These are phyloP conservation scores for Agrocybe pediades DNA, from an alignment of 768 basidiomycete genomes.

Conservation along the genomic window DNA sequence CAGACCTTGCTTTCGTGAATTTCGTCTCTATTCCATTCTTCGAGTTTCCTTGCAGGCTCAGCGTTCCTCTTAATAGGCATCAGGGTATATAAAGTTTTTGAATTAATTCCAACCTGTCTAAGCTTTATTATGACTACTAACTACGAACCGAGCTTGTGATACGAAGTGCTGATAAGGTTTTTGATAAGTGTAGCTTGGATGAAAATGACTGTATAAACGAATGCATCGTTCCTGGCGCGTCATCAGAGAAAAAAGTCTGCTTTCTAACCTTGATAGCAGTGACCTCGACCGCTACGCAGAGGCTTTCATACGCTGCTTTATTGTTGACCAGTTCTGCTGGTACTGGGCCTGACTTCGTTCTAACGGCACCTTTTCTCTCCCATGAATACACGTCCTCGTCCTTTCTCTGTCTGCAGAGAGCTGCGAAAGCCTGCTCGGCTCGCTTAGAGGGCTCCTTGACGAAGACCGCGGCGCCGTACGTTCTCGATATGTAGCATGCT, in stretches of 20 bases:
- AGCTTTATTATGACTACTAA: too few relatives aligned
- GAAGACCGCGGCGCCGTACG: conserved; percentile 4
- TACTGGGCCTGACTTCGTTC: neutral
- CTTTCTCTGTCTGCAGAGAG: neutral
- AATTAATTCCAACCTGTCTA: too few relatives aligned
- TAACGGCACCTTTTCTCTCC: neutral
- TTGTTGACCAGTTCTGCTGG: neutral
- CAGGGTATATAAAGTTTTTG: too few relatives aligned
- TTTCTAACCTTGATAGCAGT: neutral
- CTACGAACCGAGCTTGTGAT: too few relatives aligned
- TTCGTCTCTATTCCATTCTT: too few relatives aligned
- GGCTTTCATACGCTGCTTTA: neutral
- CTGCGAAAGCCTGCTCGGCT: neutral
- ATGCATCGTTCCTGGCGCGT: neutral
- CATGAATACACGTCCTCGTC: neutral
- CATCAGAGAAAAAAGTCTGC: neutral
- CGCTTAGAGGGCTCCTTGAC: neutral
- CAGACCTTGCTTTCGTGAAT: too few relatives aligned
- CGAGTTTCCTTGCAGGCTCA: too few relatives aligned
- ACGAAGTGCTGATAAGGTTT: too few relatives aligned
- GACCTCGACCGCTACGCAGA: conserved; percentile 7
- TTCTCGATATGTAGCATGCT: conserved; percentile 1
- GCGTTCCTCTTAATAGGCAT: too few relatives aligned
- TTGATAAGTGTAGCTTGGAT: neutral
- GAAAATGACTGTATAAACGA: neutral